Conservation (phyloP, 768 basidiomycete species). For the Tephrocybe sp. region DNA sequence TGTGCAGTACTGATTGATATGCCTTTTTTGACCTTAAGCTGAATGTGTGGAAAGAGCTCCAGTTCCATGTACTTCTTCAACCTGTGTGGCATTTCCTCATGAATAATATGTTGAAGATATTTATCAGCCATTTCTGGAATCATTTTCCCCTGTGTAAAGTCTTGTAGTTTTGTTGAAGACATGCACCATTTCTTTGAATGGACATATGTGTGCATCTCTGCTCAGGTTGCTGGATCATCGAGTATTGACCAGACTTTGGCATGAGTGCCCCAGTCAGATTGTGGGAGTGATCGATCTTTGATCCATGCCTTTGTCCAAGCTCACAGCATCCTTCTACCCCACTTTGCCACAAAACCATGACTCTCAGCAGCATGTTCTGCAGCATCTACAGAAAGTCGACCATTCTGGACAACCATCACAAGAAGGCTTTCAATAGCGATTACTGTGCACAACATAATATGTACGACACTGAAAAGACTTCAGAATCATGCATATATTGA, state of each 20-base stretch:
- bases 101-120: conserved; percentile 26
- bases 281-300: conserved; percentile 20
- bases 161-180: conserved; percentile 29
- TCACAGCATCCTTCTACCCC: no score
- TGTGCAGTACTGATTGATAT: conserved; percentile 32
- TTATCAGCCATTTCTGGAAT: conserved; percentile 26
- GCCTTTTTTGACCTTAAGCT: conserved; percentile 25
- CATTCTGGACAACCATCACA: no score
- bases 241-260: conserved; percentile 27
- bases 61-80: conserved; percentile 33
- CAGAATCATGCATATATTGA: no score
- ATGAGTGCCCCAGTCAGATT: conserved; percentile 24
- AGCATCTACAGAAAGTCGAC: no score
- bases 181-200: conserved; percentile 36
- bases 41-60: conserved; percentile 30
- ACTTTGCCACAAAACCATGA: no score
- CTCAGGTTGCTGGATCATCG: conserved; percentile 24
- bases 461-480: no score
- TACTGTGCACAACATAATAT: no score
- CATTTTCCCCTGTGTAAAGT: conserved; percentile 23
- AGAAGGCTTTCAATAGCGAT: no score
- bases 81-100: conserved; percentile 33
- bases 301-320: conserved; percentile 23
- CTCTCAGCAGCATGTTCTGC: no score
- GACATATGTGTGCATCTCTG: conserved; percentile 28